These are phyloP conservation scores for Kodamaea fungicola DNA, from an alignment of 1,139 yeast species.

Conservation along the genomic window DNA sequence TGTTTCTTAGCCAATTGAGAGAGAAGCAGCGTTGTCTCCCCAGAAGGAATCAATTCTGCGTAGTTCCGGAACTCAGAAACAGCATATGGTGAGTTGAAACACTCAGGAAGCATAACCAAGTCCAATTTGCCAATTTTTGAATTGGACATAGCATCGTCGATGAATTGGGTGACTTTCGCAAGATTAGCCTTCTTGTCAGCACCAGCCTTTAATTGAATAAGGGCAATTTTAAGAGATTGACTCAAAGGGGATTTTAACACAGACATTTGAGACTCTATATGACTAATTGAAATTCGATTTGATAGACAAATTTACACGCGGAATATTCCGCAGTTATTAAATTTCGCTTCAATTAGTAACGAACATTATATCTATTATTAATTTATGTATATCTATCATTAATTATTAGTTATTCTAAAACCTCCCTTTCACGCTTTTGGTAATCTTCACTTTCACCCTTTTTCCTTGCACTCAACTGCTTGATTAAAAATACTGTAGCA, in stretches of 20 bases:
- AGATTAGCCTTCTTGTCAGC: slow-evolving; percentile 60
- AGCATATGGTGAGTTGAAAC: slow-evolving; percentile 94
- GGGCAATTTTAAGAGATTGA: slow-evolving; percentile 56
- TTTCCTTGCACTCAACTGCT: not conserved
- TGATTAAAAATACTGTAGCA: slow-evolving; percentile 17
- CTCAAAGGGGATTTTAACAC: slow-evolving; percentile 30
- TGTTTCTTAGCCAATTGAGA: slow-evolving; percentile 61
- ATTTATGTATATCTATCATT: too few species aligned
- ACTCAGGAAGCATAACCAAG: slow-evolving; percentile 78
- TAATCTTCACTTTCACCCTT: not conserved
- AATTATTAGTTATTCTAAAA: too few species aligned
- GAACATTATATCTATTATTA: too few species aligned
- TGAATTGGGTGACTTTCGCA: slow-evolving; percentile 45
- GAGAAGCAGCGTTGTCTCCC: slow-evolving; percentile 63
- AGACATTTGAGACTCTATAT: slow-evolving; percentile 8
- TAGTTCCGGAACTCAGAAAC: slow-evolving; percentile 82
- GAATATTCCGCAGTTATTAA: too few species aligned
- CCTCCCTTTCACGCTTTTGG: not conserved
- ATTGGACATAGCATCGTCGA: slow-evolving; percentile 47
- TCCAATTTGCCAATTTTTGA: slow-evolving; percentile 50
- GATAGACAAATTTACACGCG: too few species aligned
- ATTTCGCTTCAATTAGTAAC: too few species aligned
- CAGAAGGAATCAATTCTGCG: slow-evolving; percentile 71
- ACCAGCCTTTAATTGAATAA: slow-evolving; percentile 75
- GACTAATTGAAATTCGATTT: not conserved